phyloP scores from a whole-genome alignment of 139 green algal species.

The Chlamydomonas sp. region DNA sequence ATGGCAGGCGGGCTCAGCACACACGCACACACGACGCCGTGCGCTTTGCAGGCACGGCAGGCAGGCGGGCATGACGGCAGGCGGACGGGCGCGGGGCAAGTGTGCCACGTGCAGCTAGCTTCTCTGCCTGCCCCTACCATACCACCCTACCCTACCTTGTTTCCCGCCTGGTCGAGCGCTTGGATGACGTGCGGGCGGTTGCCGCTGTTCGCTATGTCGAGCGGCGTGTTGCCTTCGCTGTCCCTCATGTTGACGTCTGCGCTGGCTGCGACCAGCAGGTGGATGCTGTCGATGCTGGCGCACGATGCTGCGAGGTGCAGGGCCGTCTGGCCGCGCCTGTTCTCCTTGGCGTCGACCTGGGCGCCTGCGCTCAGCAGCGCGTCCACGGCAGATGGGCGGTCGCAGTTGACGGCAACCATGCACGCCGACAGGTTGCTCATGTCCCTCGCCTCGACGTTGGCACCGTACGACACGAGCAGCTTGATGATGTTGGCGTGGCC shows the following conservation, averaged over 20 bases:
- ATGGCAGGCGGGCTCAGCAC: no score
- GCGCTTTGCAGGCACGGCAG: no score
- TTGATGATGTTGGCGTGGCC: slow-evolving; percentile 33
- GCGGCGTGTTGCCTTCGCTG: slow-evolving; percentile 30
- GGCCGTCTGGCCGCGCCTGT: slow-evolving; percentile 31
- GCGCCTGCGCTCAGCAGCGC: slow-evolving; percentile 20
- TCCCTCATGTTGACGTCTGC: slow-evolving; percentile 36
- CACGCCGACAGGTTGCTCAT: slow-evolving; percentile 37
- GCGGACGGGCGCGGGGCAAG: no score
- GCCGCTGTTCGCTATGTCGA: slow-evolving; percentile 34
- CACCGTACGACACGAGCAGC: slow-evolving; percentile 29
- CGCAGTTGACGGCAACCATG: slow-evolving; percentile 43
- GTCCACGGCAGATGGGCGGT: slow-evolving; percentile 27
- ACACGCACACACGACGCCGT: no score
- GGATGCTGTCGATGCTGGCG: slow-evolving; percentile 36
- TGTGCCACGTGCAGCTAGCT: no score
- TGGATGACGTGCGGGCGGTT: slow-evolving; percentile 21
- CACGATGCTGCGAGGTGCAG: slow-evolving; percentile 37
- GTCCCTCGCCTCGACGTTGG: slow-evolving; percentile 34
- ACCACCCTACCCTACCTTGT: background rate
- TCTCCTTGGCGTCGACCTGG: slow-evolving; percentile 12
- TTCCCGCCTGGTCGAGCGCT: slow-evolving; percentile 6
- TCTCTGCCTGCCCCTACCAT: background rate
- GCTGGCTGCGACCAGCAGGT: slow-evolving; percentile 25
- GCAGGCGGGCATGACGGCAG: no score